Base-by-base conservation (phyloP, 2,329 filamentous ascomycete species). In the Thielaviopsis cerberus region DNA sequence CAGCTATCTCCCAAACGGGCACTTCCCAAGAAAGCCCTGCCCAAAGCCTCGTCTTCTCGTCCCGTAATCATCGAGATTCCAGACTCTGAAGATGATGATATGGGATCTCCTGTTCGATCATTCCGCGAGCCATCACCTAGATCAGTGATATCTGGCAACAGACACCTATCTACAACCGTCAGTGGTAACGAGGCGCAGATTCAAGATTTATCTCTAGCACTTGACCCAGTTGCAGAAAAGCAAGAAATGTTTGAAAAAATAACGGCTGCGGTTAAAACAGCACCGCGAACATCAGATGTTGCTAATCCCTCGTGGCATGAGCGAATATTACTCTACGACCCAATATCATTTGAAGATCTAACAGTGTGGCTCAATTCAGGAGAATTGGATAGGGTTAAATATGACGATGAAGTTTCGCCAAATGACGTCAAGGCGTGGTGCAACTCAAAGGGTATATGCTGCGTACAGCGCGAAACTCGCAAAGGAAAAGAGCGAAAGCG, bases 281-380 rank as follows among this genome's bases (percentile, higher is more conserved):
- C 74, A 3, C 74, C 79, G 2, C 73, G 72, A 13, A 74, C 77
- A 0, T 72, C 64, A 3, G 72, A 82, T 62, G 70, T 75, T 0
- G 62, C 63, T 6, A 67, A 75, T 1, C 81, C 80, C 15, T 88
- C 80, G 1, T 97, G 90, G 87, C 77, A 94, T 64, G 88, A 97
- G 69, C 94, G 89, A 71, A 96, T 98, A 53, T 74, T 97, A 5
- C 80, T 97, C 67, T 97, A 94, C 67, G 90, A 97, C 65, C 88
- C 91, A 0, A 85, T 98, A 51, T 76, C 92, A 1, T 70, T 96
- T 0, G 91, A 97, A 69, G 89, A 96, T 63, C 73, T 98, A 15
- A 79, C 90, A 0, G 71, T 73, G 0, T 97, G 89, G 86, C 71
- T 97, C 17, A 96, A 95, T 64, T 76, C 76, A 3, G 84, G 84